Base-by-base conservation (phyloP, 139 green algal genomes). In the Coccomyxa sp. region DNA sequence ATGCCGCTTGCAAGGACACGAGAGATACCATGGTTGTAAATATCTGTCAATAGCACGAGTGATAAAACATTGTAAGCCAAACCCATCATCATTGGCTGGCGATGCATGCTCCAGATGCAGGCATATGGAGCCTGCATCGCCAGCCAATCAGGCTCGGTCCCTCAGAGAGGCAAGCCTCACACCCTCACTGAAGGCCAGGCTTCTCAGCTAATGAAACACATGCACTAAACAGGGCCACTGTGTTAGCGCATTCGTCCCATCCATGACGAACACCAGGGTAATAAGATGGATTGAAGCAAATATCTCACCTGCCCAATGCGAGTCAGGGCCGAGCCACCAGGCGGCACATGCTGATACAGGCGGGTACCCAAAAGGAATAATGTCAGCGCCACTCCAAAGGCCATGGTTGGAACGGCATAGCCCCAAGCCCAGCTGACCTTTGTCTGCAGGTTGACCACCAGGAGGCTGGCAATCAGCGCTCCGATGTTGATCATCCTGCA, bases 381-480 rank as follows among this genome's bases (percentile, higher is more conserved):
- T 13, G 57, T 31, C 45, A 82, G 51, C 0, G 78, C 78, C 15
- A 71, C 25, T 0, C 51, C 78, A 71, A 68, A 82, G 18, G 78
- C 78, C 30, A 51, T 51, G 82, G 32, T 77, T 82, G 77, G 32
- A 79, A 82, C 87, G 85, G 45, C 83, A 45, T 87, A 92, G 60
- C 90, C 90, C 27, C 87, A 76, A 31, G 82, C 67, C 58, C 87
- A 94, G 82, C 82, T 82, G 75, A 85, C 77, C 51, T 59, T 80
- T 78, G 87, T 79, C 58, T 89, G 85, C 31, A 92, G 75, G 75
- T 82, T 80, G 23, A 90, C 87, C 32, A 90, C 82, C 38, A 88
- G 77, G 58, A 83, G 77, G 21, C 83, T 82, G 63, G 63, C 63
- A 71, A 71, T 71, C 63, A 28, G 63, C 63, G 38, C 38, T 51